Evolutionary conservation across 768 basidiomycete species (phyloP), one percentile per base, ranked within the genome.

Genomic region (Amanita molliuscula): DNA sequence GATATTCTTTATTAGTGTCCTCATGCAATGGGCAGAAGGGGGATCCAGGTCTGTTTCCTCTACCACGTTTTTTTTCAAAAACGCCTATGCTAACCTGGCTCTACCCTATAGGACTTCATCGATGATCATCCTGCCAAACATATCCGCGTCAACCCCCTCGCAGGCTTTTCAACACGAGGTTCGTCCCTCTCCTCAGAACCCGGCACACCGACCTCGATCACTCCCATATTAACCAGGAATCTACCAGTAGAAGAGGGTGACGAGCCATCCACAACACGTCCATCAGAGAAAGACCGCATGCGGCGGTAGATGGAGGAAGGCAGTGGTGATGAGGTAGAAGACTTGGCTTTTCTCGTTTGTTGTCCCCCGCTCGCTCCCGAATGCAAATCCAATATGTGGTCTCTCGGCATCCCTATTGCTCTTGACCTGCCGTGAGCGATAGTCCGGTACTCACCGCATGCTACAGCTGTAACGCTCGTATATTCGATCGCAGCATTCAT

Each of bases 11-110:
- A n/a, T n/a, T 55, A 91, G 88, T 56, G 81, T 92, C 8, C 68
- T 93, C 20, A 93, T 93, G 91, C 88, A 92, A 69, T 93, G 86
- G 86, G 90, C 90, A 0, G 88, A 93, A 72, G 88, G 84, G 6
- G 90, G 90, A 55, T n/a, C n/a, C n/a, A 81, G 78, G 77, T 75
- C 26, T 4, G n/a, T 40, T 48, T 3, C 5, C 25, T 11, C 29
- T 29, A 13, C 10, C n/a, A 33, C 46, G 18, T 48, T 47, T 23
- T 37, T 52, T n/a, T n/a, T n/a, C n/a, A 35, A 9, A 25, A 16
- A 36, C 51, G 23, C 25, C 37, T 35, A 16, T 35, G 46, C 34
- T 25, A 33, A 28, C 31, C 23, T 18, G 10, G 44, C 38, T 37
- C 20, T 11, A 86, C 83, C 58, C 70, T 89, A 25, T 89, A 93